phyloP scores from a whole-genome alignment of 495 filamentous ascomycete genomes.

The Penicillium paxilli region DNA sequence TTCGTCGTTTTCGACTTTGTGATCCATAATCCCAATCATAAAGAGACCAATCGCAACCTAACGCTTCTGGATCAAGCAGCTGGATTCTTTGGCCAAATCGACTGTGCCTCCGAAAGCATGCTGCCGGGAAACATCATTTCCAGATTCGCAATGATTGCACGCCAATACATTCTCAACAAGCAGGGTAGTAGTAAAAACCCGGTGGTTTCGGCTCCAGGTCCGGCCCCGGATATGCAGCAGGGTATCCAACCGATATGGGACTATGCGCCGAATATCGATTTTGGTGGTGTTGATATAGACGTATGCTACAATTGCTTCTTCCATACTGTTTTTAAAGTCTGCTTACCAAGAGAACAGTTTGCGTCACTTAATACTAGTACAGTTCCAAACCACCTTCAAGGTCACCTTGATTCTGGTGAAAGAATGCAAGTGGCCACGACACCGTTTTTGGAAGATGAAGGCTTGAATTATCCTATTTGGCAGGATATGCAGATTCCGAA shows the following conservation, averaged over 20 bases:
- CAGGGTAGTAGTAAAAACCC: not conserved
- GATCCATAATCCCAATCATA: conserved; percentile 37
- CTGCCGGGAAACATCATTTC: not conserved
- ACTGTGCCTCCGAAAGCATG: not conserved
- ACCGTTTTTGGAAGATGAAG: not conserved
- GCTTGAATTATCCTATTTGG: not conserved
- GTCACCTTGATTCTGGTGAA: too few species aligned
- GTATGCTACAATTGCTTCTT: not conserved
- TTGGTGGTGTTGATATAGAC: not conserved
- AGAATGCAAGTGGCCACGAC: too few species aligned
- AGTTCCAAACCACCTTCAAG: too few species aligned
- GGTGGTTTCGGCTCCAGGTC: not conserved
- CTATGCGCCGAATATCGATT: not conserved
- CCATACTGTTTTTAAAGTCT: too few species aligned
- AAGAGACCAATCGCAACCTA: conserved; percentile 35
- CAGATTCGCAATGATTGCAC: not conserved
- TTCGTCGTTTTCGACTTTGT: conserved; percentile 44
- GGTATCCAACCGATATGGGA: not conserved
- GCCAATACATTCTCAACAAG: not conserved
- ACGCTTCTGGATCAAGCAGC: conserved; percentile 21
- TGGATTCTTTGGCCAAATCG: not conserved
- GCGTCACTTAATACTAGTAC: too few species aligned
- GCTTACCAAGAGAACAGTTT: too few species aligned
- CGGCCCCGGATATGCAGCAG: not conserved
- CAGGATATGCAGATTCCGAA: not conserved